A percentile compares a stretch with the other conserved stretches of the same genome.
These are phyloP conservation scores for Neofusicoccum ribis DNA, from an alignment of 2,329 filamentous ascomycete genomes.

Conservation along the genomic window DNA sequence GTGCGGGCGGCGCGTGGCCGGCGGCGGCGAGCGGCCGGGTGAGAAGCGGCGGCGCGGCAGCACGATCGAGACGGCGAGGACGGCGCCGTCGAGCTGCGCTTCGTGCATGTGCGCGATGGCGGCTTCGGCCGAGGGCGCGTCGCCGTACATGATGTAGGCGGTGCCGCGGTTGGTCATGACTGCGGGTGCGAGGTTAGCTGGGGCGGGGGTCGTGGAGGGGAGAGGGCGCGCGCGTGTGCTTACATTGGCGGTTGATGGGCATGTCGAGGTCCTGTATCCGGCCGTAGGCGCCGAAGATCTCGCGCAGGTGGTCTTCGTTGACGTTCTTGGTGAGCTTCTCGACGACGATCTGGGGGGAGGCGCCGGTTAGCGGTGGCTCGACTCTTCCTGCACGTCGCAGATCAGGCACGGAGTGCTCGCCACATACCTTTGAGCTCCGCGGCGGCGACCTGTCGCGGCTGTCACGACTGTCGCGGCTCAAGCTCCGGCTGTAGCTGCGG, in stretches of 20 bases:
- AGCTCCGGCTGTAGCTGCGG: constrained; percentile 34
- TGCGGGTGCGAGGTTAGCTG: constrained; percentile 56
- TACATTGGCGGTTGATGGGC: constrained; percentile 84
- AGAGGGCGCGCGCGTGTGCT: constrained; percentile 31
- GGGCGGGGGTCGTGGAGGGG: neutral
- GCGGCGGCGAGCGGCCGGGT: constrained; percentile 64
- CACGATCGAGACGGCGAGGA: constrained; percentile 85
- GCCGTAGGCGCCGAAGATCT: constrained; percentile 91
- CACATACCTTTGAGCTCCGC: constrained; percentile 40
- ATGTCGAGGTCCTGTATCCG: constrained; percentile 84
- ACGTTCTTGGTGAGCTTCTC: constrained; percentile 96
- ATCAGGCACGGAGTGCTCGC: neutral
- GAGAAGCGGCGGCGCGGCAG: constrained; percentile 81
- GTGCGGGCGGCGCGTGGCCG: constrained; percentile 57
- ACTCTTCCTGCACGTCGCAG: too few relatives aligned
- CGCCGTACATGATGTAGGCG: constrained; percentile 83
- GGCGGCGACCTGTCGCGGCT: constrained; percentile 19
- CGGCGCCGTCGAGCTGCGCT: constrained; percentile 82
- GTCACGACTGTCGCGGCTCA: constrained; percentile 35
- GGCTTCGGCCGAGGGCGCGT: constrained; percentile 76
- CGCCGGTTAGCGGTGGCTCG: neutral
- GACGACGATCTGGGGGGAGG: constrained; percentile 72
- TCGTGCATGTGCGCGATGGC: constrained; percentile 98
- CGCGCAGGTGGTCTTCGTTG: constrained; percentile 80
- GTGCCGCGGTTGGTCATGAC: constrained; percentile 89